Evolutionary conservation across 2,329 filamentous ascomycete species (phyloP).

Genomic region (Fusarium acutatum): DNA sequence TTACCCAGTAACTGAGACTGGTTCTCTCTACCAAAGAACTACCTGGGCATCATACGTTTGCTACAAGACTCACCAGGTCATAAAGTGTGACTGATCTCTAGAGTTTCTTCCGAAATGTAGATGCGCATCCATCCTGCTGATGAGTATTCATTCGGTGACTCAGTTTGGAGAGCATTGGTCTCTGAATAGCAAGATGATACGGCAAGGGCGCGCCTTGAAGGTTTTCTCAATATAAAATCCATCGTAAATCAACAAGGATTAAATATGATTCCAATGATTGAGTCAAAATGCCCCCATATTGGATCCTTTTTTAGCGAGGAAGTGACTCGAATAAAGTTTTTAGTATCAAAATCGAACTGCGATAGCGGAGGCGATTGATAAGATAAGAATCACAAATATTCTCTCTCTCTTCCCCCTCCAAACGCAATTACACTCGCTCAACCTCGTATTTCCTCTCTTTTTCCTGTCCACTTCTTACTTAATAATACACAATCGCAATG

Average conservation of each 20-base stretch:
- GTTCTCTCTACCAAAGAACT: neutral
- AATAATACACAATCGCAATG: constrained; percentile 43
- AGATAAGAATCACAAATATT: constrained; percentile 40
- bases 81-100: fast-evolving
- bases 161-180: neutral
- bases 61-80: neutral
- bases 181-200: neutral
- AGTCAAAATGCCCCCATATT: constrained; percentile 13
- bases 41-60: fast-evolving
- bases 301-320: neutral
- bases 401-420: constrained; percentile 22
- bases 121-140: neutral
- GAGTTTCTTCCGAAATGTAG: neutral
- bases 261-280: constrained; percentile 3
- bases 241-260: neutral
- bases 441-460: neutral
- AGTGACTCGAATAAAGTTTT: constrained; percentile 2
- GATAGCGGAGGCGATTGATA: constrained; percentile 46
- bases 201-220: neutral
- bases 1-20: no score
- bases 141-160: neutral
- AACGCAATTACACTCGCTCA: neutral
- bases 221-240: neutral
- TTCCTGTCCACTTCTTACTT: neutral
- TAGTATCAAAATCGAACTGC: constrained; percentile 32